phyloP scores from a whole-genome alignment of 306 rosid species.

The Malus asiatica region DNA sequence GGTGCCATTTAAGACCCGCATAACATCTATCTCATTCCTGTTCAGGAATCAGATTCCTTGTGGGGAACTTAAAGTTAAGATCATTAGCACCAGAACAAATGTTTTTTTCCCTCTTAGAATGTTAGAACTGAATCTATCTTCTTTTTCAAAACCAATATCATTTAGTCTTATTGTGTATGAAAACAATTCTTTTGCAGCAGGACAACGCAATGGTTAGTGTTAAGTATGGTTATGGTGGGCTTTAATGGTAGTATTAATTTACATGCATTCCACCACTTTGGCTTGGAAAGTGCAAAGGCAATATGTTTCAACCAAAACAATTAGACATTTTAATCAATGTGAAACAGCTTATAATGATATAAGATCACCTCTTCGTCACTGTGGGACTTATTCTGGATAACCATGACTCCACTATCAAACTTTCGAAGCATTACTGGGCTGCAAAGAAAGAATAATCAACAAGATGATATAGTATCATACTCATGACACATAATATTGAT shows the following conservation, averaged over 20 bases:
- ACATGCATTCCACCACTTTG: neutral
- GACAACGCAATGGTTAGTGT: neutral
- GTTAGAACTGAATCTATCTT: neutral
- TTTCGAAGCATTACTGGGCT: conserved; percentile 82
- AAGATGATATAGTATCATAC: neutral
- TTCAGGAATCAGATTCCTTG: neutral
- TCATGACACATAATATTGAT: neutral
- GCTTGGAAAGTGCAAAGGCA: neutral
- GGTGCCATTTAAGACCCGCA: too few species aligned
- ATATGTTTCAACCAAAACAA: neutral
- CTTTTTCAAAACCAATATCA: neutral
- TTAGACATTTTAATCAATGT: neutral
- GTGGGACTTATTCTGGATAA: conserved; percentile 83
- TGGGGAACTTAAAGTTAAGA: neutral
- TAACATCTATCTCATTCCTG: neutral
- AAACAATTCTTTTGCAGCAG: neutral
- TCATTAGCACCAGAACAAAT: neutral
- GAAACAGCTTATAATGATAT: neutral
- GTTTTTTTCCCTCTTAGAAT: neutral
- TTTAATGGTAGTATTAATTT: neutral
- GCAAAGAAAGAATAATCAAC: conserved; percentile 10
- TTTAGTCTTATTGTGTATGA: neutral
- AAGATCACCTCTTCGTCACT: conserved; percentile 81
- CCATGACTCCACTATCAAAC: conserved; percentile 99
- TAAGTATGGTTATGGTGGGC: neutral